A percentile compares a stretch with the other conserved stretches of the same genome.
phyloP scores from a whole-genome alignment of 805 yeast species.

The Priceomyces haplophilus region DNA sequence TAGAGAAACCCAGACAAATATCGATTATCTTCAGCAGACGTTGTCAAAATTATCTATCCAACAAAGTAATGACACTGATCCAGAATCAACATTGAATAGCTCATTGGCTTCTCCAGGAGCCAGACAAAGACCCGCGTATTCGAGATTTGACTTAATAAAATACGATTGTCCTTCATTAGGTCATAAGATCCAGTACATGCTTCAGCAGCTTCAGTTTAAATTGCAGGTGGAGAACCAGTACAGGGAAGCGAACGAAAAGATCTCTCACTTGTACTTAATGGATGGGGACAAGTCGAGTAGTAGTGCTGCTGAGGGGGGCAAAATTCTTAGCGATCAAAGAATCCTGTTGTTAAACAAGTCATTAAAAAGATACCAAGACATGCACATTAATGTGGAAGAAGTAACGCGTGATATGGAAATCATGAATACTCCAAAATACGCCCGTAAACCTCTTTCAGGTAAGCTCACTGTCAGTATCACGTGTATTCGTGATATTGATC shows the following conservation, averaged over 20 bases:
- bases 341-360: constrained; percentile 81
- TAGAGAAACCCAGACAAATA: constrained; percentile 86
- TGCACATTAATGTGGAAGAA: constrained; percentile 73
- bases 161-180: constrained; percentile 94
- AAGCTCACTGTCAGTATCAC: constrained; percentile 67
- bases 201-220: constrained; percentile 91
- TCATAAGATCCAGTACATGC: constrained; percentile 91
- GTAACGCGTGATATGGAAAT: constrained; percentile 63
- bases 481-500: constrained; percentile 87
- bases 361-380: constrained; percentile 81
- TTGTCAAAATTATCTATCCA: constrained; percentile 52
- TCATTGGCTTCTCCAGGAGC: constrained; percentile 4
- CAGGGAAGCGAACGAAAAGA: constrained; percentile 86
- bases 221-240: constrained; percentile 92
- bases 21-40: constrained; percentile 81
- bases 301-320: constrained; percentile 86
- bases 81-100: constrained; percentile 10
- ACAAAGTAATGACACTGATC: constrained; percentile 5
- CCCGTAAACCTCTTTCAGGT: constrained; percentile 84
- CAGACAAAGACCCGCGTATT: constrained; percentile 44
- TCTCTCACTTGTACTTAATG: constrained; percentile 77
- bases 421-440: constrained; percentile 65
- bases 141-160: constrained; percentile 77
- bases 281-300: constrained; percentile 88
- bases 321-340: constrained; percentile 78